Conservation (phyloP, 2,329 filamentous ascomycete species). For the Trichothecium sympodiale region DNA sequence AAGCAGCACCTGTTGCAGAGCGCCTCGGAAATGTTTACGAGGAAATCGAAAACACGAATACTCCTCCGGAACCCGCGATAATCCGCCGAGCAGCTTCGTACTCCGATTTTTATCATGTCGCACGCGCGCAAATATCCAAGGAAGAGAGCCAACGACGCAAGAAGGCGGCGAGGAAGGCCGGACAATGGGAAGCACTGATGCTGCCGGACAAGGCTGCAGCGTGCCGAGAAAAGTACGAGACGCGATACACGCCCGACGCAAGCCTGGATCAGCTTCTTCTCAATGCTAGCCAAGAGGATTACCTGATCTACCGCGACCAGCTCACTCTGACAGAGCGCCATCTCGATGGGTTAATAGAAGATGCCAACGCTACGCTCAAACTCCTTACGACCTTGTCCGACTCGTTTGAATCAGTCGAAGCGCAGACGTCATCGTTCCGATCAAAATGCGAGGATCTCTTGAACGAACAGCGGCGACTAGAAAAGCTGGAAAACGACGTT, state of each 20-base stretch:
- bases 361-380: conserved; percentile 65
- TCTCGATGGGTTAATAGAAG: conserved; percentile 65
- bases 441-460: conserved; percentile 84
- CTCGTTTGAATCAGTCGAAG: conserved; percentile 79
- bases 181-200: conserved; percentile 39
- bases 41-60: conserved; percentile 40
- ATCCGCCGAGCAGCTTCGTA: conserved; percentile 60
- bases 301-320: conserved; percentile 74
- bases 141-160: conserved; percentile 30
- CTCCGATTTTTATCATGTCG: conserved; percentile 62
- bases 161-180: conserved; percentile 26
- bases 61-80: conserved; percentile 55
- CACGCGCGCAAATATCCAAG: conserved; percentile 43
- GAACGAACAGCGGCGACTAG: conserved; percentile 67
- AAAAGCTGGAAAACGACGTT: conserved; percentile 71
- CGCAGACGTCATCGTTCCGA: conserved; percentile 87
- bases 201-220: conserved; percentile 13
- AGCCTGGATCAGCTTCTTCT: conserved; percentile 56
- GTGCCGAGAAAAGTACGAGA: not conserved
- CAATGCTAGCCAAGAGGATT: conserved; percentile 75
- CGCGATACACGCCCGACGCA: conserved; percentile 15
- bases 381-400: conserved; percentile 69
- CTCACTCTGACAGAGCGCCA: conserved; percentile 71
- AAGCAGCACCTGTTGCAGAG: conserved; percentile 35
- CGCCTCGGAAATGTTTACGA: conserved; percentile 49